Base-by-base conservation (phyloP, 2,329 filamentous ascomycete genomes). In the Tolypocladium ovalisporum region DNA sequence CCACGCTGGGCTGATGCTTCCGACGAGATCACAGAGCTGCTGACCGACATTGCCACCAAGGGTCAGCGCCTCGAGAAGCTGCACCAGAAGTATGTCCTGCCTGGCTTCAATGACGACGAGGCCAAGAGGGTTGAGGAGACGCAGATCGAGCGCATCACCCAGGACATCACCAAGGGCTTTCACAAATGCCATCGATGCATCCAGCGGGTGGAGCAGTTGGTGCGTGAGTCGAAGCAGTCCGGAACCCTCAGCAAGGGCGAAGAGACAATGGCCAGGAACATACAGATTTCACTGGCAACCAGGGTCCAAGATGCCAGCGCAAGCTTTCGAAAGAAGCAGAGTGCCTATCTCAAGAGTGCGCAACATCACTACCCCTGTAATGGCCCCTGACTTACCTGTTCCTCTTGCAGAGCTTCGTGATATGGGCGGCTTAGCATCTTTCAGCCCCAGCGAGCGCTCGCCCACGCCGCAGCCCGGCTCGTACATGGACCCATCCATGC, bases 11-110 rank as follows among this genome's bases (percentile, higher is more conserved):
- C 93, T 58, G 94, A 99, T 68, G 81, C 96, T 59, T 92, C 92
- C 67, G 94, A 97, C 70, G 91, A 97, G 70, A 90, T 99, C 60
- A 86, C 88, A 35, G 90, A 97, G 59, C 76, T 89, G 47, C 82
- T 99, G 12, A 81, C 83, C 60, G 84, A 89, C 58, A 90, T 97
- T 63, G 87, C 90, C 55, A 85, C 84, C 60, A 90, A 95, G 74
- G 89, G 90, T 63, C 85, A 89, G 65, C 86, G 85, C 65, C 81
- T 99, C 36, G 94, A 97, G 68, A 90, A 92, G 68, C 78, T 99
- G 60, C 94, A 99, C 71, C 91, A 96, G 74, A 97, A 97, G 71
- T 94, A 99, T 73, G 89, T 99, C 49, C 80, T 99, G 17, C 94
- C 94, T 0, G 92, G 93, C 34, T 99, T 99, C 74, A 91, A 97